These are phyloP conservation scores for Boletus reticulatus DNA, from an alignment of 768 basidiomycete genomes.

Conservation along the genomic window DNA sequence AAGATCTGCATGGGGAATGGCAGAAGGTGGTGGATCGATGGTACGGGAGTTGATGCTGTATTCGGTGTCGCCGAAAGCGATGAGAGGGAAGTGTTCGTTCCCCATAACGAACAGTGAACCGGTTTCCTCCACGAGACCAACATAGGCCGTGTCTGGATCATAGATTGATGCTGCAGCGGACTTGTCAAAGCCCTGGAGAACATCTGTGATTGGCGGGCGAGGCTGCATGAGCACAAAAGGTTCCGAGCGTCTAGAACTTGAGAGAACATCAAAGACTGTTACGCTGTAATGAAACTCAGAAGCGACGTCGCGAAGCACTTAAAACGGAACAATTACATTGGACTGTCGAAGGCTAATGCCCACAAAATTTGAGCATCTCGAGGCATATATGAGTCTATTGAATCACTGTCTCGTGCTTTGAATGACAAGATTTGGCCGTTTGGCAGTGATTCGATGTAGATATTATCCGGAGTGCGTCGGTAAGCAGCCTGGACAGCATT, in stretches of 20 bases:
- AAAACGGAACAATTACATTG: constrained; percentile 52
- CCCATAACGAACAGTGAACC: constrained; percentile 86
- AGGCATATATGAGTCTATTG: constrained; percentile 27
- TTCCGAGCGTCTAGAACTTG: constrained; percentile 42
- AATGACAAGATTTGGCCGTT: constrained; percentile 80
- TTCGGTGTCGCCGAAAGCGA: constrained; percentile 61
- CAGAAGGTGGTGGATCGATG: constrained; percentile 38
- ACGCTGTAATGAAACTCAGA: constrained; percentile 48
- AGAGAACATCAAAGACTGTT: constrained; percentile 76
- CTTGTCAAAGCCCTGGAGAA: constrained; percentile 52
- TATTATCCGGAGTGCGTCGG: constrained; percentile 70
- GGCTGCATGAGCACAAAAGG: constrained; percentile 90
- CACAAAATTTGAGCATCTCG: constrained; percentile 49
- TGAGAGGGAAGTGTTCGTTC: constrained; percentile 75
- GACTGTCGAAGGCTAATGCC: constrained; percentile 56
- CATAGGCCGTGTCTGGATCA: constrained; percentile 64
- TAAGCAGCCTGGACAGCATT: constrained; percentile 70
- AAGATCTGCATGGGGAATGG: constrained; percentile 29
- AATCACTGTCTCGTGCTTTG: constrained; percentile 38
- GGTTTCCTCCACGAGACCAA: constrained; percentile 72
- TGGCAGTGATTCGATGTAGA: constrained; percentile 78
- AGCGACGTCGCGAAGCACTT: background rate
- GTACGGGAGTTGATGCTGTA: constrained; percentile 29
- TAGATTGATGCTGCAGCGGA: constrained; percentile 36
- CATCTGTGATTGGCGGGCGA: constrained; percentile 67